Base-by-base conservation (phyloP, 2,329 filamentous ascomycete species). In the Botryotinia globosa region DNA sequence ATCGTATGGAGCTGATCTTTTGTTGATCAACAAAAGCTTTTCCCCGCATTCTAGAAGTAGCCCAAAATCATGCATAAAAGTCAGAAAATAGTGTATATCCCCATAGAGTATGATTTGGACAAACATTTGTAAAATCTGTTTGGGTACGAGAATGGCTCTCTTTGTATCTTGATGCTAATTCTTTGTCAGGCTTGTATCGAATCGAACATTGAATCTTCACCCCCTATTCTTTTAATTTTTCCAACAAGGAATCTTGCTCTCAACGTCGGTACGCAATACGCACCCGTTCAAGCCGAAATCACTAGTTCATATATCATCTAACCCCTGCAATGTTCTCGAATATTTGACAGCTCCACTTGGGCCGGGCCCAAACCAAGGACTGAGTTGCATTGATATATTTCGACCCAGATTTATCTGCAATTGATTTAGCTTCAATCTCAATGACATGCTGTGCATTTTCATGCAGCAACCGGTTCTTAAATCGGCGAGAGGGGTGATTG, bases 261-360 rank as follows among this genome's bases (percentile, higher is more conserved):
- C 29, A 51, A 66, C 4, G 34, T 34, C 42, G 45, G 45, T 54
- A 39, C 45, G 45, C 64, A n/a, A 67, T 25, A 51, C 32, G 16
- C 45, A n/a, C 45, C 63, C 32, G 44, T 29, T 37, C 63, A 51
- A 63, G 44, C 63, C 63, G 63, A 66, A 66, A 51, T 66, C 63
- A 66, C 45, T 34, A 66, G 44, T 51, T 51, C 32, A 66, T 66
- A 54, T 67, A 54, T 67, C 10, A 42, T 29, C 12, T 22, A 42
- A 29, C 37, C 64, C 64, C 34, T 67, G 64, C 37, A 39, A 29
- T 39, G 45, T 54, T 67, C 45, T 67, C 64, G 64, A 67, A 67
- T 67, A 29, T 54, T 29, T 67, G 32, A 54, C 45, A 39, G 45
- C 45, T 54, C 64, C 64, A 67, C 64, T 20, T 51, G 45, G 63